Base-by-base conservation (phyloP, 306 rosid genomes). In the Quercus rubra region DNA sequence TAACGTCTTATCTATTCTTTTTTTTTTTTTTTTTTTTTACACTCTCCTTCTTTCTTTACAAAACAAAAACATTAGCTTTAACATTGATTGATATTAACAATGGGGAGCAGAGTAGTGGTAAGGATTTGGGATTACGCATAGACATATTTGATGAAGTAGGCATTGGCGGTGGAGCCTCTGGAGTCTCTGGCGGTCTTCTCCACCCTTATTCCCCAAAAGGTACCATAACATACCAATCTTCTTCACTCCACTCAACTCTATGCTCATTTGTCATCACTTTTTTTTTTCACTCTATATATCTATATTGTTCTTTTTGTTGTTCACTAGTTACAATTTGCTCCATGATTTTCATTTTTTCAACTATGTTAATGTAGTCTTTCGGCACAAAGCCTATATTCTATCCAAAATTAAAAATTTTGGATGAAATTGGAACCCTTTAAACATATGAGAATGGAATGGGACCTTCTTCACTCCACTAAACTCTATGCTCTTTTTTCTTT, bases 201-300 rank as follows among this genome's bases (percentile, higher is more conserved):
- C 99, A 94, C 70, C 99, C 99, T 80, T 94, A 94, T 85, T 92
- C 97, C 57, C 97, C 99, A 6, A 92, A 94, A 91, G 97, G 96
- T 91, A 15, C 55, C 67, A 41, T 41, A 41, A 2, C 46, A 41
- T 41, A 41, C 46, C 46, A 41, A 41, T 3, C 12, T 41, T 41
- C 46, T 41, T 41, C 46, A 8, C 11, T 41, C 46, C 3, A 41
- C 11, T 8, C 3, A 8, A 0, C 46, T 41, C 46, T 41, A 8
- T 41, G 46, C 46, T 41, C 46, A 7, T 57, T 55, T 35, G 70
- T 78, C 56, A 78, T 27, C 57, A 74, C 75, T 78, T 63, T 17
- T 55, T 64, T 28, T 33, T 35, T 7, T 41, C 3, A 2, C 11
- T 7, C 46, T 41, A 2, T 35, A 5, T 35, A 35, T 35, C 41